Conservation (phyloP, 2,329 filamentous ascomycete genomes). For the Fusarium sp. region DNA sequence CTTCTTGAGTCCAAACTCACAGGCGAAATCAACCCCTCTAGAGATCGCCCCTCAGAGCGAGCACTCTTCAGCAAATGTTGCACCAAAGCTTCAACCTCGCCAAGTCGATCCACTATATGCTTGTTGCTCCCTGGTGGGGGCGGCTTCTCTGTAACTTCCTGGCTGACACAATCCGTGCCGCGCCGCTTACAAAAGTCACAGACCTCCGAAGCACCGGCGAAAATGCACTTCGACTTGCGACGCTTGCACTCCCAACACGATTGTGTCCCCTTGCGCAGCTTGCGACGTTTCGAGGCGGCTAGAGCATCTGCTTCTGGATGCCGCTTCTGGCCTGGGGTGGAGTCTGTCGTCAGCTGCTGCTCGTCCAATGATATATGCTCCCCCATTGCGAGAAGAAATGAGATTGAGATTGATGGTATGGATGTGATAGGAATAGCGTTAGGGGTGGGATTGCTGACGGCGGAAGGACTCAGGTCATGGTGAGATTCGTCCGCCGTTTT, state of each 20-base stretch:
- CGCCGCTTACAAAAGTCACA: slow-evolving; percentile 63
- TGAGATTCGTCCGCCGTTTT: slow-evolving; percentile 35
- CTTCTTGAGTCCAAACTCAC: not conserved
- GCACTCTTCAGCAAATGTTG: slow-evolving; percentile 46
- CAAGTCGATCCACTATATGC: slow-evolving; percentile 50
- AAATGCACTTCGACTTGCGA: slow-evolving; percentile 66
- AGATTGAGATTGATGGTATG: not conserved
- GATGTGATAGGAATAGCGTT: not conserved
- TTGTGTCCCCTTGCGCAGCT: slow-evolving; percentile 66
- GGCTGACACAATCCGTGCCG: slow-evolving; percentile 60
- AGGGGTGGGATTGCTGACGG: not conserved
- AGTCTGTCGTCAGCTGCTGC: not conserved
- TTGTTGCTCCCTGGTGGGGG: slow-evolving; percentile 29
- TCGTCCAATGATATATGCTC: slow-evolving; percentile 17
- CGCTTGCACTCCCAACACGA: slow-evolving; percentile 72
- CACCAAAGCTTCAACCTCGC: slow-evolving; percentile 55
- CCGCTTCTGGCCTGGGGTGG: not conserved
- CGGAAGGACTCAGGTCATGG: not conserved
- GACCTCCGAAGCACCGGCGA: slow-evolving; percentile 54
- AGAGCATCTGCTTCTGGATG: not conserved
- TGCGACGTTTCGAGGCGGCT: slow-evolving; percentile 40
- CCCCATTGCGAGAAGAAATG: slow-evolving; percentile 21
- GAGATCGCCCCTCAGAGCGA: not conserved
- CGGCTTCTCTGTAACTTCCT: slow-evolving; percentile 59
- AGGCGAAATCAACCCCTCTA: not conserved